Evolutionary conservation across 1,139 yeast species (phyloP), one percentile per base, ranked within the genome.

Genomic region (Yamadazyma taylorii): DNA sequence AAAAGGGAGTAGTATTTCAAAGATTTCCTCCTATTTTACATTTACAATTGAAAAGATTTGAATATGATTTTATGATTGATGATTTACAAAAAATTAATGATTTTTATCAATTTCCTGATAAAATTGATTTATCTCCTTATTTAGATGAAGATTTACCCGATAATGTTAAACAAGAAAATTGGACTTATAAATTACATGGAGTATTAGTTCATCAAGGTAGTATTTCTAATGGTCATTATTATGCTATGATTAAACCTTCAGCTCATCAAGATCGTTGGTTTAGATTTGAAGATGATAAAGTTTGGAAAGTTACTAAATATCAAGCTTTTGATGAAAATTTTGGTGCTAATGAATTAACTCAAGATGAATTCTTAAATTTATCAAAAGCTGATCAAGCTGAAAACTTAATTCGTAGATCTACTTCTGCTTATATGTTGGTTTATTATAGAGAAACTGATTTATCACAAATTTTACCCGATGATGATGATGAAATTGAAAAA

Each of bases 391-490:
- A 82, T 47, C 84, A 79, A 42, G 81, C 78, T 47, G 83, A 75
- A 37, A 81, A 81, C 48, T 66, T 79, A 37, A 61, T 81, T 14
- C 77, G 88, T 50, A 78, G 96, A 37, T 92, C 87, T 33, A 89
- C 97, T 0, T 87, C 95, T 35, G 98, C 98, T 3, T 92, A 92
- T 57, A 92, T 92, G 99, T 76, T 92, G 64, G 98, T 92, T 3
- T 92, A 92, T 57, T 78, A 90, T 46, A 77, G 95, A 37, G 82
- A 85, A 54, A 64, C 75, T 6, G 76, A 75, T 28, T 62, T 81
- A 33, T 70, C 69, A 3, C 74, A 73, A 8, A 73, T 90, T 14
- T 69, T 92, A 42, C 81, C 81, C 6, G 77, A 74, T 0, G 65
- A 70, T 15, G 83, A 80, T 13, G 64, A 61, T 2, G 48, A 48